Percentiles rank a stretch among this genome's conserved stretches.
These are phyloP conservation scores for Pichia rugopelliculosa DNA, from an alignment of 805 yeast genomes.

Conservation along the genomic window DNA sequence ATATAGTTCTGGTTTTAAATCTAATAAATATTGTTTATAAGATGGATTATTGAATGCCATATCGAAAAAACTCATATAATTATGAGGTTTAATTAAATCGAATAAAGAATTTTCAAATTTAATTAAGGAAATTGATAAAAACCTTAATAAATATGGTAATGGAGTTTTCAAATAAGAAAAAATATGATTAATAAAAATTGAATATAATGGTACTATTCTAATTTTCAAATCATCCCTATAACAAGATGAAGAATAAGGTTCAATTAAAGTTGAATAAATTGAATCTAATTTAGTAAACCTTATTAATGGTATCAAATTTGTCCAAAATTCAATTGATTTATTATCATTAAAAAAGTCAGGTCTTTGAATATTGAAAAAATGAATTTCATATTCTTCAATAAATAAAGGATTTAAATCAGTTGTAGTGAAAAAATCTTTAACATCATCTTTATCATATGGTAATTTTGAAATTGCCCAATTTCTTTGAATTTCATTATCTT, in stretches of 20 bases:
- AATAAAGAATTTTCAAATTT: conserved; percentile 44
- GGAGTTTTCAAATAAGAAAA: conserved; percentile 44
- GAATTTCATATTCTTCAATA: conserved; percentile 48
- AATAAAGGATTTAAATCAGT: conserved; percentile 31
- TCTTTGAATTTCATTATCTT: conserved; percentile 41
- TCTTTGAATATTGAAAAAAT: conserved; percentile 47
- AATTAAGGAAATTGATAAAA: conserved; percentile 38
- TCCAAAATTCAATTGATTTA: conserved; percentile 43
- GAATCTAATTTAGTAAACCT: conserved; percentile 29
- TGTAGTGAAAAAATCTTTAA: conserved; percentile 6
- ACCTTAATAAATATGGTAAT: conserved; percentile 48
- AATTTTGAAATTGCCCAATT: conserved; percentile 39
- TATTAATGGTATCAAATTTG: conserved; percentile 31
- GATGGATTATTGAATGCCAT: conserved; percentile 49
- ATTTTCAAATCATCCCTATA: conserved; percentile 18
- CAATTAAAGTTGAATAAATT: conserved; percentile 24
- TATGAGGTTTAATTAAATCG: conserved; percentile 44
- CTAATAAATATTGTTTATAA: conserved; percentile 32
- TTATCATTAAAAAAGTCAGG: conserved; percentile 39
- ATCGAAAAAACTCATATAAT: conserved; percentile 51
- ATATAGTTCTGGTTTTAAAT: conserved; percentile 9
- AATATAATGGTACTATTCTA: conserved; percentile 31
- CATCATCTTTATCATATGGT: conserved; percentile 17
- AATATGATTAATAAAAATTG: conserved; percentile 43
- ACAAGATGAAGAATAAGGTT: conserved; percentile 22